phyloP scores from a whole-genome alignment of 176 grass and related monocot species.

The maize (Zea mays) region DNA sequence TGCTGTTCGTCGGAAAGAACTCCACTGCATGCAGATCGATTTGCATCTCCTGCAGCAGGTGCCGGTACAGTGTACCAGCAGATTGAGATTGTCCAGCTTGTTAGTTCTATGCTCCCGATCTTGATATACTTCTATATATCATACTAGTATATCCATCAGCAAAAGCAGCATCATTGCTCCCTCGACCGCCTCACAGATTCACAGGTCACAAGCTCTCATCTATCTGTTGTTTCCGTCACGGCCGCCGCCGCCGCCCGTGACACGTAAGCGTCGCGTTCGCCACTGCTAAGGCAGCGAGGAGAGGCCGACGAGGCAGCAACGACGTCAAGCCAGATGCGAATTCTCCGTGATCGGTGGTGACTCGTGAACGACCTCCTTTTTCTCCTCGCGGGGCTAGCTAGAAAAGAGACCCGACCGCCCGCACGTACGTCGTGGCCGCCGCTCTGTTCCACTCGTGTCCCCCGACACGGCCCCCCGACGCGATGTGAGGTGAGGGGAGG shows the following conservation, averaged over 20 bases:
- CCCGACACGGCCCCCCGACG: not conserved
- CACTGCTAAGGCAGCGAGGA: not conserved
- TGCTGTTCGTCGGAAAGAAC: not conserved
- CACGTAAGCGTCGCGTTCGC: not conserved
- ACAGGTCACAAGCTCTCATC: not conserved
- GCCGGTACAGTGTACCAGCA: not conserved
- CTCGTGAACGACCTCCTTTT: not conserved
- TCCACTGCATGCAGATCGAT: not conserved
- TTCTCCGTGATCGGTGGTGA: not conserved
- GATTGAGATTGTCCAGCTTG: not conserved
- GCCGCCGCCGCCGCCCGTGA: slow-evolving; percentile 4
- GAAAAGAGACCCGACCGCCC: no score
- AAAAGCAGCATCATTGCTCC: not conserved
- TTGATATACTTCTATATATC: not conserved
- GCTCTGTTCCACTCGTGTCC: not conserved
- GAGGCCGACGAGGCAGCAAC: not conserved
- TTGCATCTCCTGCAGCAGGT: not conserved
- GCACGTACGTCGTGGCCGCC: not conserved
- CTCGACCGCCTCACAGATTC: not conserved
- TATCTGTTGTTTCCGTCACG: not conserved
- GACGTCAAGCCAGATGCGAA: not conserved
- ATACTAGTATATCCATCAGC: not conserved
- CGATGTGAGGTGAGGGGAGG: not conserved
- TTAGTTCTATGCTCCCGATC: not conserved
- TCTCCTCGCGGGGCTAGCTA: not conserved